Evolutionary conservation across 2,329 filamentous ascomycete species (phyloP).

Genomic region (Paecilomyces variotii): DNA sequence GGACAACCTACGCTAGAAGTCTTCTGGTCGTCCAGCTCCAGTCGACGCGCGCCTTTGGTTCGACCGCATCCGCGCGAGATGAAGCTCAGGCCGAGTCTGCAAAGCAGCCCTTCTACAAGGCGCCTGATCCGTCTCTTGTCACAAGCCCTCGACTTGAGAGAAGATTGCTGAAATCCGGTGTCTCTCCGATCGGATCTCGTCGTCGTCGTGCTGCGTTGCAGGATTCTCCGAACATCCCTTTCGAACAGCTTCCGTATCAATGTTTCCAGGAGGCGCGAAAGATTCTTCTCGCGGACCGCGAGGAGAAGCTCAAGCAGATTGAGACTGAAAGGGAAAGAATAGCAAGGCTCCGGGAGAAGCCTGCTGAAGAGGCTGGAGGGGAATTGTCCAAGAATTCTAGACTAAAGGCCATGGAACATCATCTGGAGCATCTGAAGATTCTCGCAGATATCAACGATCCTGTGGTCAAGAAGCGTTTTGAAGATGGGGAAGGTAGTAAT

Average conservation of each 20-base stretch:
- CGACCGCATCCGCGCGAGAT: constrained; percentile 35
- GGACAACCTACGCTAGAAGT: constrained; percentile 25
- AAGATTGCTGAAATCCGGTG: constrained; percentile 59
- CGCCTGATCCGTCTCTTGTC: constrained; percentile 59
- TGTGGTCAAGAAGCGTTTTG: constrained; percentile 83
- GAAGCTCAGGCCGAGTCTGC: constrained; percentile 35
- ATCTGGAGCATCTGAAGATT: constrained; percentile 76
- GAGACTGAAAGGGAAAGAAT: constrained; percentile 60
- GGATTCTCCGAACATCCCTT: constrained; percentile 62
- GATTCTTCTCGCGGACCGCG: constrained; percentile 68
- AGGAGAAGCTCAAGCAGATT: constrained; percentile 72
- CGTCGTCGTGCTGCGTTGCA: constrained; percentile 68
- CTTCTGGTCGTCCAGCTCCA: constrained; percentile 26
- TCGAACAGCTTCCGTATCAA: constrained; percentile 92
- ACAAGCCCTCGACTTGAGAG: constrained; percentile 57
- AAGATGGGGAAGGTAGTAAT: constrained; percentile 73
- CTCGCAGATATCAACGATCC: constrained; percentile 93
- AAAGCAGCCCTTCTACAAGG: constrained; percentile 34
- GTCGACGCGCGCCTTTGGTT: constrained; percentile 41
- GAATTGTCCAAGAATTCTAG: constrained; percentile 57
- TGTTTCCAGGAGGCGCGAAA: constrained; percentile 94
- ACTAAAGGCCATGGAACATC: constrained; percentile 60
- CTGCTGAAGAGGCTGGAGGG: constrained; percentile 53
- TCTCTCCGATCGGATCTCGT: constrained; percentile 71
- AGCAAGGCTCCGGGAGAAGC: constrained; percentile 53